Evolutionary conservation across 768 basidiomycete species (phyloP).

Genomic region (Rhodosporidiobolus sp.): DNA sequence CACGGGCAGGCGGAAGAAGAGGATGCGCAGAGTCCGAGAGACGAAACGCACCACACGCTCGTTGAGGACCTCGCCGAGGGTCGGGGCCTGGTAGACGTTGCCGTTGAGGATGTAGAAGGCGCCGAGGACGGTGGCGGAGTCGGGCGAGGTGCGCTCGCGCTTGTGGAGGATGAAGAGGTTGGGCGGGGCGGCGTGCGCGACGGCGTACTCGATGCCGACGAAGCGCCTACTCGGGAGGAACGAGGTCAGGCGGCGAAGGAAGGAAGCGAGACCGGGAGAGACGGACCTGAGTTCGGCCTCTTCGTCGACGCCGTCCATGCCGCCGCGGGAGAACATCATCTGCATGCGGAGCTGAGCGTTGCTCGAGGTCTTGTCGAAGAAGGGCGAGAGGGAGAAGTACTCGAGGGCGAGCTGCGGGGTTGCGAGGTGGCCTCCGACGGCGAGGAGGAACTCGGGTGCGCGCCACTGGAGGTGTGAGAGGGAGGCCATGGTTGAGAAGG

Average conservation of each 20-base stretch:
- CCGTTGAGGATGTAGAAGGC: conserved; percentile 86
- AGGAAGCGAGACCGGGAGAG: not conserved
- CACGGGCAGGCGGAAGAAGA: not conserved
- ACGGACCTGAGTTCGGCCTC: conserved; percentile 75
- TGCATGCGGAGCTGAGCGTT: conserved; percentile 93
- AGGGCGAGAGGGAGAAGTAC: conserved; percentile 86
- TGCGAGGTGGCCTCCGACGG: conserved; percentile 61
- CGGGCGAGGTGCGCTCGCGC: conserved; percentile 74
- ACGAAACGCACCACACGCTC: conserved; percentile 65
- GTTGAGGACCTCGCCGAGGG: conserved; percentile 76
- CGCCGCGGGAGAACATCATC: conserved; percentile 72
- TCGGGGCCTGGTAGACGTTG: conserved; percentile 82
- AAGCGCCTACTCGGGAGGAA: conserved; percentile 53
- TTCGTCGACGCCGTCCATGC: conserved; percentile 57
- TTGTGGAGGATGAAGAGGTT: conserved; percentile 85
- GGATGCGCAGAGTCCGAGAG: not conserved
- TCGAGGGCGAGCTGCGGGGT: conserved; percentile 71
- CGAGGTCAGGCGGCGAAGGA: not conserved
- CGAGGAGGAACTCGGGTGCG: conserved; percentile 41
- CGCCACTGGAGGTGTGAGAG: conserved; percentile 39
- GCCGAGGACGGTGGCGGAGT: conserved; percentile 52
- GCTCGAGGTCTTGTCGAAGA: conserved; percentile 90
- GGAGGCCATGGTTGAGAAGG: not conserved
- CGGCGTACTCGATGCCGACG: conserved; percentile 78
- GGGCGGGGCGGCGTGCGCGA: conserved; percentile 75